Base-by-base conservation (phyloP, 1,284 basidiomycete genomes). In the Austroboletus niveus region DNA sequence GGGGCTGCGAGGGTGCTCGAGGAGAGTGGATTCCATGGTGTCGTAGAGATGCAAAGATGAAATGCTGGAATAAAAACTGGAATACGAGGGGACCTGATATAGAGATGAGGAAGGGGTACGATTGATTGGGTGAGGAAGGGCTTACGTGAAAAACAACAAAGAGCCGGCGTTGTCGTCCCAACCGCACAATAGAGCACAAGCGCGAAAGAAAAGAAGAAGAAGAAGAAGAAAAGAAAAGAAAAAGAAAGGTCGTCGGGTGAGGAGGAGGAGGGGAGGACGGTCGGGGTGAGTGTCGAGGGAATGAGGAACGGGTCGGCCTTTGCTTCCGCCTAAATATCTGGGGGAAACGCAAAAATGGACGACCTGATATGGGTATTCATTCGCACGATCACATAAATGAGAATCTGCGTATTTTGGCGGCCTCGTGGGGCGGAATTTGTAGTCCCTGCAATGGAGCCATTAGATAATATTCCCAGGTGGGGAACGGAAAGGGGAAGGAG, bases 11-110 rank as follows among this genome's bases (percentile, higher is more conserved):
- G 72, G 68, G 72, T 77, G 74, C 69, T 77, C 74, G 68, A 78
- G 74, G 57, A 77, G 72, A 43, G 71, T 75, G 49, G 74, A 72
- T 61, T 79, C 77, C 76, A 78, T 79, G 49, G 58, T 57, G 58
- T 56, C 35, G 42, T 27, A 49, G 53, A 42, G 12, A 48, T 63
- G 58, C 62, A 63, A 20, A 68, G 60, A 67, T 65, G 66, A 60
- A 64, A 32, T 6, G 57, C 53, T 39, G 58, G 69, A 70, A 69
- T 68, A 68, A 69, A 55, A 69, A 65, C 62, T 63, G 68, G 73
- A 67, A 70, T 66, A 66, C 60, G 58, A 61, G 57, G 63, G 48
- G 60, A 56, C 59, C 55, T 61, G 56, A 54, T 61, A 61, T 53
- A 60, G 24, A 22, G 42, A 17, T 53, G 51, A 49, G 49, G 24